Percentiles rank a stretch among this genome's conserved stretches.
phyloP scores from a whole-genome alignment of 768 basidiomycete species.

The Serendipita vermifera region DNA sequence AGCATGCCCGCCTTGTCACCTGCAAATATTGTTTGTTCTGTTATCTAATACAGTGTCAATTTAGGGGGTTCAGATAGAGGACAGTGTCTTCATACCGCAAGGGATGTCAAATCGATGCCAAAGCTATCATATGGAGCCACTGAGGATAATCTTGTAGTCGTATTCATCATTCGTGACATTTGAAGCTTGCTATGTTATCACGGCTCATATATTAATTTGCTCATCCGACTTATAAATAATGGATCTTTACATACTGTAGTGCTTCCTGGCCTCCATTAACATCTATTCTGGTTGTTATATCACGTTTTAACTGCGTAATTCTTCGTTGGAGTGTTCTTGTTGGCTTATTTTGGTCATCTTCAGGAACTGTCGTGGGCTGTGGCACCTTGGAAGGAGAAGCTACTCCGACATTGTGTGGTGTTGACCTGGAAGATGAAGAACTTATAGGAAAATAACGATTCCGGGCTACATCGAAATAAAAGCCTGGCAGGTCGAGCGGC shows the following conservation, averaged over 20 bases:
- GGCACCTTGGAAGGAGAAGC: neutral
- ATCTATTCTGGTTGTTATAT: neutral
- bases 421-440: neutral
- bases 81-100: neutral
- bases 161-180: neutral
- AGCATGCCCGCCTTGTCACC: conserved; percentile 7
- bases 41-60: neutral
- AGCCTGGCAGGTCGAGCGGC: neutral
- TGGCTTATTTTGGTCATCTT: too few species aligned
- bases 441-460: neutral
- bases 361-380: too few species aligned
- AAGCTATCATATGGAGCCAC: neutral
- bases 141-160: neutral
- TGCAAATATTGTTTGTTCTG: neutral
- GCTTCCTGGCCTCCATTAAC: neutral
- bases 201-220: neutral
- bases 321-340: neutral
- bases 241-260: neutral
- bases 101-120: neutral
- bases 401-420: neutral
- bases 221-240: neutral
- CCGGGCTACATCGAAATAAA: conserved; percentile 6
- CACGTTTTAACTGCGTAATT: neutral
- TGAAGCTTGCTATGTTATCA: neutral
- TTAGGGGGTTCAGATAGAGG: neutral